Evolutionary conservation across 371 early-diverging fungal species (phyloP), one percentile per base, ranked within the genome.

Genomic region (Haplosporangium sp.): DNA sequence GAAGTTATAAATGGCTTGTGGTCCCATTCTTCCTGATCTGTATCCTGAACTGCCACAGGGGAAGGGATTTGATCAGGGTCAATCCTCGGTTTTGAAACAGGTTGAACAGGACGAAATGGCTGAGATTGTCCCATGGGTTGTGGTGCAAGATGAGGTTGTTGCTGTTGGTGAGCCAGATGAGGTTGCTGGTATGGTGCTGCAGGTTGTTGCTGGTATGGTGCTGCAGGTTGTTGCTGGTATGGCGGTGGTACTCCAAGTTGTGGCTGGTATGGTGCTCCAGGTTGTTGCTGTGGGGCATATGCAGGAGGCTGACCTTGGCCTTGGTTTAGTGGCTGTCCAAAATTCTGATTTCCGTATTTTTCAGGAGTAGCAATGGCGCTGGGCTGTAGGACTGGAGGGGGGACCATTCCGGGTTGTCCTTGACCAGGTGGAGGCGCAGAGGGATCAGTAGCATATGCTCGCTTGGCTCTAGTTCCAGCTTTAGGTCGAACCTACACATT

Each of bases 51-150:
- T 35, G 88, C 88, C 3, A 96, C 89, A 17, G 97, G 97, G 15
- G 95, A 93, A 9, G 99, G 99, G 53, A 98, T 94, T 67, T 96
- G 95, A 82, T 95, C 92, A 1, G 98, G 97, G 78, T 98, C 96
- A 58, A 98, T 98, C 44, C 90, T 88, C 35, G 88, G 86, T 58
- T 90, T 74, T 27, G 75, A 62, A 37, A 42, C 75, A 34, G 83
- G 64, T 50, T 76, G 82, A 17, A 67, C 52, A 11, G 71, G 77
- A 59, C 71, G 65, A 47, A 67, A 74, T 52, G 69, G 73, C 55
- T 68, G 82, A 61, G 61, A 69, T 15, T 64, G 82, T 15, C 47
- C 47, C 72, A 64, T 61, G 9, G 66, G 67, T 13, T 67, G 68
- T 47, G 59, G 61, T 19, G 47, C 63, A 13, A 63, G 10, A 52